These are phyloP conservation scores for Hypoxylon sp. DNA, from an alignment of 2,329 filamentous ascomycete species.

Conservation along the genomic window DNA sequence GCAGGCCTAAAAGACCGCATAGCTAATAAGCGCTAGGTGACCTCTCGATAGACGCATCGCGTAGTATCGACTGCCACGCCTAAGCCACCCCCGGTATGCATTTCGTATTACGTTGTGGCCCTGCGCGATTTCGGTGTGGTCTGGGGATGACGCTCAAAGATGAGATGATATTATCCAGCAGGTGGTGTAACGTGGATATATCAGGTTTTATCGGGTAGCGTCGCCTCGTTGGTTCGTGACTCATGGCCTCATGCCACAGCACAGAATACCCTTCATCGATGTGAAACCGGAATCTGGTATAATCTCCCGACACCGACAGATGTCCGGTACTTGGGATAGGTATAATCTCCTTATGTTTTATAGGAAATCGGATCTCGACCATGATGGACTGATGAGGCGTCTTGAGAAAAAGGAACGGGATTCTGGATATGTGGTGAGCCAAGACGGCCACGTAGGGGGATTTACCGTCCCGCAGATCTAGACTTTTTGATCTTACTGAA, in stretches of 20 bases:
- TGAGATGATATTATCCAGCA: slow-evolving; percentile 26
- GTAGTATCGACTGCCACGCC: slow-evolving; percentile 14
- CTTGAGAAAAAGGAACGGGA: slow-evolving; percentile 1
- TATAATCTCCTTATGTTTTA: not conserved
- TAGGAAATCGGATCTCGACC: not conserved
- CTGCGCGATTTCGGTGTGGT: slow-evolving; percentile 36
- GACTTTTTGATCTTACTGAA: slow-evolving; percentile 28
- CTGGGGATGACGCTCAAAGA: slow-evolving; percentile 22
- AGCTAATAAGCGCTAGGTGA: slow-evolving; percentile 10
- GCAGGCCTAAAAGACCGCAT: slow-evolving; percentile 12
- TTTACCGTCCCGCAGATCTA: slow-evolving; percentile 32
- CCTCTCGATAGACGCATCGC: slow-evolving; percentile 7
- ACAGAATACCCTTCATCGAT: slow-evolving; percentile 25
- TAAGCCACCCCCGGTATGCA: slow-evolving; percentile 13
- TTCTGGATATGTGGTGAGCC: slow-evolving; percentile 19
- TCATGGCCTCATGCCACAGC: slow-evolving; percentile 25
- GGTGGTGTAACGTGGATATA: slow-evolving; percentile 34
- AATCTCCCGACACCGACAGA: slow-evolving; percentile 28
- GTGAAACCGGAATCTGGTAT: slow-evolving; percentile 31
- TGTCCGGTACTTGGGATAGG: slow-evolving; percentile 1
- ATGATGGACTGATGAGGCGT: slow-evolving; percentile 3
- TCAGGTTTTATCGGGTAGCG: slow-evolving; percentile 18
- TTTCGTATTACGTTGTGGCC: slow-evolving; percentile 10
- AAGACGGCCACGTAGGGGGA: slow-evolving; percentile 24
- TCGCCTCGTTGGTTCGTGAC: slow-evolving; percentile 21